A percentile compares a stretch with the other conserved stretches of the same genome.
Evolutionary conservation across 345 rosid species (phyloP).

Genomic region (Clausena lansium): DNA sequence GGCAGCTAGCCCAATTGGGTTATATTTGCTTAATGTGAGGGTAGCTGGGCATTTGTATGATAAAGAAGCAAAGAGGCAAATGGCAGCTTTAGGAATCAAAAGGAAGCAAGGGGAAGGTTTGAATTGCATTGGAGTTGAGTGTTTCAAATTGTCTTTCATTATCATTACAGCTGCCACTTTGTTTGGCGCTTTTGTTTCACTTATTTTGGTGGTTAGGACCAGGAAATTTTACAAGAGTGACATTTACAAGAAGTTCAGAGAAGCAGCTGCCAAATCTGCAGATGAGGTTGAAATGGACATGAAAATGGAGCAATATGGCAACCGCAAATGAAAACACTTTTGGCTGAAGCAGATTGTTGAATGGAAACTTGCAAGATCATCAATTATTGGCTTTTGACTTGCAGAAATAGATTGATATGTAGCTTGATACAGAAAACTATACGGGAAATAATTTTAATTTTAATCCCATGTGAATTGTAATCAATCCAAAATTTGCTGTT

Average conservation of each 20-base stretch:
- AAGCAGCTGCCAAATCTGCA: conserved; percentile 35
- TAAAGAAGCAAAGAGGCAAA: conserved; percentile 47
- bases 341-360: background rate
- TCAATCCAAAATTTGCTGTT: background rate
- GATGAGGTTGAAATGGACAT: conserved; percentile 36
- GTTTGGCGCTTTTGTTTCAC: conserved; percentile 46
- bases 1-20: conserved; percentile 63
- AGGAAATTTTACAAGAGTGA: conserved; percentile 60
- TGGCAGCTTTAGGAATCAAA: conserved; percentile 24
- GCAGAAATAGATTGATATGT: background rate
- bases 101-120: conserved; percentile 35
- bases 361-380: background rate
- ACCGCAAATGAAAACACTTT: background rate
- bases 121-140: conserved; percentile 46
- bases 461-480: background rate
- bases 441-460: too few relatives aligned
- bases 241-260: conserved; percentile 57
- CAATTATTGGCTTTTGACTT: background rate
- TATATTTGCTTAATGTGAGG: conserved; percentile 50
- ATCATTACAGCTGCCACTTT: conserved; percentile 49
- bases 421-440: too few relatives aligned
- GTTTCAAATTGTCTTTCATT: conserved; percentile 56
- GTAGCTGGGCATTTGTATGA: conserved; percentile 61
- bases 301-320: background rate
- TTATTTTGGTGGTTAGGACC: conserved; percentile 58